These are phyloP conservation scores for Auriscalpium microsporum DNA, from an alignment of 768 basidiomycete species.

Conservation along the genomic window DNA sequence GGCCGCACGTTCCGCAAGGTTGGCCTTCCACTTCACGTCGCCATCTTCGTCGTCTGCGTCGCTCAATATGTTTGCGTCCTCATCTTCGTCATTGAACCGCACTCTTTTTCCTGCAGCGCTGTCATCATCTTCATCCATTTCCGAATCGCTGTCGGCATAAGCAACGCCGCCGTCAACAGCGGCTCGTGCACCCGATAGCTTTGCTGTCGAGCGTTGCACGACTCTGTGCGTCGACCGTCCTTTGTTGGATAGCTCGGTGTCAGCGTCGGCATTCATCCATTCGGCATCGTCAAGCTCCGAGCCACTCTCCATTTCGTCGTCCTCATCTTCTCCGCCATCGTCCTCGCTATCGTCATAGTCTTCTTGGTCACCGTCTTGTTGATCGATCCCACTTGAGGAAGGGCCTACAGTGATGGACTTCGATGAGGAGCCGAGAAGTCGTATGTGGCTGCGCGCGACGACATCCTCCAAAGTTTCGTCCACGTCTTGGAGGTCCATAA, in stretches of 20 bases:
- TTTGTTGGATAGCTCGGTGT: conserved; percentile 4
- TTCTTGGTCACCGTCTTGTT: conserved; percentile 19
- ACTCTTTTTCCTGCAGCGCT: conserved; percentile 20
- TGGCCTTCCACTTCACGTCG: conserved; percentile 65
- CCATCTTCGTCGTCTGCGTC: conserved; percentile 36
- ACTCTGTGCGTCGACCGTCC: conserved; percentile 14
- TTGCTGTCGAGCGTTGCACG: conserved; percentile 6
- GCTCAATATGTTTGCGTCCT: conserved; percentile 37
- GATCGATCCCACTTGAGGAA: conserved; percentile 14
- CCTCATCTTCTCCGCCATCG: conserved; percentile 21
- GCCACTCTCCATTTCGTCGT: conserved; percentile 22
- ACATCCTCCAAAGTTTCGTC: conserved; percentile 73
- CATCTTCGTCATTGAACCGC: conserved; percentile 40
- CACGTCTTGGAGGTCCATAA: conserved; percentile 91
- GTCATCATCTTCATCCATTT: conserved; percentile 44
- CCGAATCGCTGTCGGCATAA: conserved; percentile 77
- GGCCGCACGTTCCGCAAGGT: conserved; percentile 46
- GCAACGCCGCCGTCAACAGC: conserved; percentile 39
- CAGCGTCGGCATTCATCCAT: conserved; percentile 10
- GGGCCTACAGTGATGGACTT: conserved; percentile 46
- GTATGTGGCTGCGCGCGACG: conserved; percentile 73
- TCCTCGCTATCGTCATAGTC: conserved; percentile 15
- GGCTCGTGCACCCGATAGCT: conserved; percentile 24
- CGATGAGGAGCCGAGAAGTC: conserved; percentile 76
- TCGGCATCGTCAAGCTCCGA: conserved; percentile 23